These are phyloP conservation scores for Tetrapisispora fleetii DNA, from an alignment of 805 yeast species.

Conservation along the genomic window DNA sequence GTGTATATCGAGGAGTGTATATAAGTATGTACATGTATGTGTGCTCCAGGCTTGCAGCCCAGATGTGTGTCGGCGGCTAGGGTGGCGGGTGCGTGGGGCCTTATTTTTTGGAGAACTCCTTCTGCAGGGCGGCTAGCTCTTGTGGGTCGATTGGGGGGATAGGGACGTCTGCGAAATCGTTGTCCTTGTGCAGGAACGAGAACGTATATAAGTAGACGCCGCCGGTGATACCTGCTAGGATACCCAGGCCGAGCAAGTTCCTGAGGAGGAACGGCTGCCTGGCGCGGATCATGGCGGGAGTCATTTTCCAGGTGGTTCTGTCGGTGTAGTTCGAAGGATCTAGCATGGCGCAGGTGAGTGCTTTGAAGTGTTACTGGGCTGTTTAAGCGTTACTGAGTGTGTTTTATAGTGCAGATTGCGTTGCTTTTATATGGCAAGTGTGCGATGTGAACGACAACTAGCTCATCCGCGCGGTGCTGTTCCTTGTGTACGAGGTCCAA, in stretches of 20 bases:
- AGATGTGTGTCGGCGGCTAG: too few relatives aligned
- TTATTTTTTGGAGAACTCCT: slow-evolving; percentile 47
- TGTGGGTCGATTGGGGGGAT: slow-evolving; percentile 83
- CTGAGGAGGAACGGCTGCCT: slow-evolving; percentile 76
- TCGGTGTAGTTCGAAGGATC: slow-evolving; percentile 44
- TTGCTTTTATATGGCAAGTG: too few relatives aligned
- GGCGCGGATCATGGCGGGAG: slow-evolving; percentile 88
- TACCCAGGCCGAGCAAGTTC: slow-evolving; percentile 54
- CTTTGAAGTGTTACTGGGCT: too few relatives aligned
- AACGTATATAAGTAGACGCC: slow-evolving; percentile 61
- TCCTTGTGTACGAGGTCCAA: too few relatives aligned
- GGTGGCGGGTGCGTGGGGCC: not conserved
- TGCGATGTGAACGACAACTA: too few relatives aligned
- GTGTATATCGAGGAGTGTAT: too few relatives aligned
- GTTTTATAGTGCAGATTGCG: too few relatives aligned
- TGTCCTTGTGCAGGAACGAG: slow-evolving; percentile 55
- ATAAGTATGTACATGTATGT: not conserved
- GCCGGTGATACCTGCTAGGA: slow-evolving; percentile 53
- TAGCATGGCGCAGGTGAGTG: slow-evolving; percentile 9
- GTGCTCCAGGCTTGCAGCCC: not conserved
- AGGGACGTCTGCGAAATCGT: slow-evolving; percentile 81
- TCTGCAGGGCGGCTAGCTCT: slow-evolving; percentile 60
- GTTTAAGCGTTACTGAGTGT: too few relatives aligned
- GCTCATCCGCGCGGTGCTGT: too few relatives aligned
- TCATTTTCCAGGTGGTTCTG: slow-evolving; percentile 70